Evolutionary conservation across 2,329 filamentous ascomycete genomes (phyloP), one percentile per base, ranked within the genome.

Genomic region (Aspergillus aculeatus): DNA sequence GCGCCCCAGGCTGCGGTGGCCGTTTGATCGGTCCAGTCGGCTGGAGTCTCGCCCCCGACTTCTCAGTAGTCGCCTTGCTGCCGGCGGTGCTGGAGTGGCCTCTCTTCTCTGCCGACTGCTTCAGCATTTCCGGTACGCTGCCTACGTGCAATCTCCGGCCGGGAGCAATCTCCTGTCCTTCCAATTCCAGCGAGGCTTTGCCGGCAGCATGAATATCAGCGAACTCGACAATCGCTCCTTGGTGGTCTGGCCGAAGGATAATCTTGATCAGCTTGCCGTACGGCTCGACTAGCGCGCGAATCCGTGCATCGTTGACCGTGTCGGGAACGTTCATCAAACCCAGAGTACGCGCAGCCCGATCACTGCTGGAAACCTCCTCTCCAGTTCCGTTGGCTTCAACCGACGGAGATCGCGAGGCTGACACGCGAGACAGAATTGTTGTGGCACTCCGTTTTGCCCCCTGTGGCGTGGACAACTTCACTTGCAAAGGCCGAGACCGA

Each of bases 181-280:
- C 79, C 5, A 82, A 71, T n/a, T 72, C 76, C 52, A 82, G 64
- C 5, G 75, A 71, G 4, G 79, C 80, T 60, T 78, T 89, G 26
- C 93, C 93, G 0, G 90, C 90, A 38, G 87, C 83, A 2, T 86
- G 81, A 2, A 88, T 82, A 54, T 91, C 86, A 2, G 80, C 79
- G 69, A 90, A 97, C 71, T 98, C 95, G 41, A 98, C 83, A 57
- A 94, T 89, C 5, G 93, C 95, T 12, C 92, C 93, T 59, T 89
- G 87, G 63, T 96, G 90, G 61, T 92, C 86, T 1, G 92, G 91
- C 50, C 92, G 87, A 11, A 97, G 82, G 12, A 89, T 82, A 4
- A 98, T 82, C 73, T 93, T 94, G 64, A 88, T 82, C 24, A 97
- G 82, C 1, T 82, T 75, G 0, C 92, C 92, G 49, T 88, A 83